Evolutionary conservation across 2,329 filamentous ascomycete genomes (phyloP).

Genomic region (Aspergillus sp.): DNA sequence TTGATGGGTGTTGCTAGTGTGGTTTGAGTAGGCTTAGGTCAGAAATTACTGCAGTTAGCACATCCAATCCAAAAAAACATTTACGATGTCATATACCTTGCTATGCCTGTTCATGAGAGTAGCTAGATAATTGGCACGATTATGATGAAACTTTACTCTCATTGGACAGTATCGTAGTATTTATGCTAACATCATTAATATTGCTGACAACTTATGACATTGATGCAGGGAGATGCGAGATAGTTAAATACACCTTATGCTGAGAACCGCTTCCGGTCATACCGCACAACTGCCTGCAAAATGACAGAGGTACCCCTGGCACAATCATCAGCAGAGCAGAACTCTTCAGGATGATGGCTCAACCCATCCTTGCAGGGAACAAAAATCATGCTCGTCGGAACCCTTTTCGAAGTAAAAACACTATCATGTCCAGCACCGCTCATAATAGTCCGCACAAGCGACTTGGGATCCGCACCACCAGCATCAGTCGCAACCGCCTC

Average conservation of each 20-base stretch:
- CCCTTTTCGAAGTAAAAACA: slow-evolving; percentile 59
- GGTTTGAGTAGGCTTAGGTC: slow-evolving; percentile 30
- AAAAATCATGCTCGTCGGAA: slow-evolving; percentile 68
- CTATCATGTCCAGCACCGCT: slow-evolving; percentile 67
- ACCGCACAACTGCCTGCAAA: slow-evolving; percentile 35
- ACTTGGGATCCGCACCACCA: slow-evolving; percentile 37
- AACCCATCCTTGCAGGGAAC: slow-evolving; percentile 63
- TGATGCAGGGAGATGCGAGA: background rate
- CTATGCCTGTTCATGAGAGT: slow-evolving; percentile 25
- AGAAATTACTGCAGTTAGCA: slow-evolving; percentile 27
- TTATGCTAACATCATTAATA: background rate
- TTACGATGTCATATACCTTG: slow-evolving; percentile 23
- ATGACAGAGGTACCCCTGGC: slow-evolving; percentile 51
- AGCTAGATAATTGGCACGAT: slow-evolving; percentile 36
- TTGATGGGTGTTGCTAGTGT: slow-evolving; percentile 22
- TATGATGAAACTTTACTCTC: slow-evolving; percentile 16
- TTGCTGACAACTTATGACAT: background rate
- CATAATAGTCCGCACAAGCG: slow-evolving; percentile 54
- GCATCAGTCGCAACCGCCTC: slow-evolving; percentile 56
- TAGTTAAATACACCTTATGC: background rate
- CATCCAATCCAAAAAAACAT: slow-evolving; percentile 24
- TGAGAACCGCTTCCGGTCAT: slow-evolving; percentile 43
- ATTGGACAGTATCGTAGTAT: background rate
- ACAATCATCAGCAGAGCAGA: slow-evolving; percentile 61
- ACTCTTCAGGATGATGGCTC: slow-evolving; percentile 65